Evolutionary conservation across 75 land plant genomes (phyloP), one percentile per base, ranked within the genome.

Genomic region (Selaginella tamariscina): DNA sequence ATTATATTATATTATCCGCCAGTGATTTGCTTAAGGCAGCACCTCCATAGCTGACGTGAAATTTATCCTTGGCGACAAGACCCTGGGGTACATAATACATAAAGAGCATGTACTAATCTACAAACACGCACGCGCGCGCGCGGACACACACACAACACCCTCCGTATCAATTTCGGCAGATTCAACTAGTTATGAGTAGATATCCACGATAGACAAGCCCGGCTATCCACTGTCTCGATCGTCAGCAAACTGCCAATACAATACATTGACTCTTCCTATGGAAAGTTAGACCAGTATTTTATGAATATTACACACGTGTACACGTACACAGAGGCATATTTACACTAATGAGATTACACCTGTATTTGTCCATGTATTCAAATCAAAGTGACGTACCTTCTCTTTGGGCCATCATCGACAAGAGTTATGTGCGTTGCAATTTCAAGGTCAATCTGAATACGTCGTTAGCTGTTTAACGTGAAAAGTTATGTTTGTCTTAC

Each of bases 161-260:
- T 88, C 88, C 0, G 99, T 95, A 72, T 95, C 93, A 68, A 95
- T 88, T 72, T 91, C 91, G 54, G 89, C 99, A n/a, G 97, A 95
- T 74, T 88, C 87, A n/a, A 95, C 89, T 86, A 30, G 81, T 81
- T 68, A 88, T 92, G 84, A 20, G 24, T 91, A 78, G 23, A 82
- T 86, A 70, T 86, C 81, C 30, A 95, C 75, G 26, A 95, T 82
- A 44, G 91, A 97, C 69, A 95, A 74, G 44, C 99, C 97, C 28
- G 99, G 89, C 22, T 74, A 73, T 95, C 99, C 54, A 86, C 92
- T 33, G 97, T 86, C 73, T 95, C 97, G 30, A 95, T 78, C 33
- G 59, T 82, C 27, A 95, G 82, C 79, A 84, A 71, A 70, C 92
- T 95, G 82, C 64, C 49, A 39, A 39, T 39, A 39, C 15, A 39